Conservation (phyloP, 2,329 filamentous ascomycete species). For the Penicillium decumbens region DNA sequence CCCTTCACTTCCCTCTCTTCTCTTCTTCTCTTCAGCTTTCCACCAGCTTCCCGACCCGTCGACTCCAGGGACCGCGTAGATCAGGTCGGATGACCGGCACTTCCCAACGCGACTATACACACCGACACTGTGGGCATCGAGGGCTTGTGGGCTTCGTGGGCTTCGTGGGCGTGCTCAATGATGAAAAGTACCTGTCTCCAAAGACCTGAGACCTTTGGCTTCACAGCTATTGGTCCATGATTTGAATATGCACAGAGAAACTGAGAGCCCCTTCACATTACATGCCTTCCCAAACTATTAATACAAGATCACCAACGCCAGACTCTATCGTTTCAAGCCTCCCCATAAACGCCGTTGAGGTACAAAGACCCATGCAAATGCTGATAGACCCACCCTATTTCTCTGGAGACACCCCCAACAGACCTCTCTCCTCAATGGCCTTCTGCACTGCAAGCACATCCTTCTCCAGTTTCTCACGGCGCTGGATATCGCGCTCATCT, state of each 20-base stretch:
- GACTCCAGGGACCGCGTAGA: neutral
- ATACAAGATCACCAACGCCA: neutral
- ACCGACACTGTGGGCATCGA: no score
- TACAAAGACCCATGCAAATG: neutral
- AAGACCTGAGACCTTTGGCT: no score
- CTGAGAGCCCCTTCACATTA: neutral
- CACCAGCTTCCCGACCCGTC: neutral
- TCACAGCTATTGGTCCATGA: no score
- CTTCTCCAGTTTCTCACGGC: slow-evolving; percentile 44
- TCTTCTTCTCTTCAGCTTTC: neutral
- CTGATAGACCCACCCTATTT: neutral
- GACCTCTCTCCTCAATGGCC: slow-evolving; percentile 35
- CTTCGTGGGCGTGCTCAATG: neutral
- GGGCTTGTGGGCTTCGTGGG: no score
- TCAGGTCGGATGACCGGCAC: neutral
- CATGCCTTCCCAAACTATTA: neutral
- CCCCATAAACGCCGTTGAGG: neutral
- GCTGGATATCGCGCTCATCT: slow-evolving; percentile 38
- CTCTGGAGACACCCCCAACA: slow-evolving; percentile 20
- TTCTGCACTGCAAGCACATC: slow-evolving; percentile 47
- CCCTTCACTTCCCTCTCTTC: neutral
- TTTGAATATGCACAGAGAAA: neutral
- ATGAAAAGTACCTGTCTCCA: neutral
- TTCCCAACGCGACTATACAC: neutral
- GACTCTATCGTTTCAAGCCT: neutral